Conservation (phyloP, 345 rosid genomes). For the Litchi chinensis region DNA sequence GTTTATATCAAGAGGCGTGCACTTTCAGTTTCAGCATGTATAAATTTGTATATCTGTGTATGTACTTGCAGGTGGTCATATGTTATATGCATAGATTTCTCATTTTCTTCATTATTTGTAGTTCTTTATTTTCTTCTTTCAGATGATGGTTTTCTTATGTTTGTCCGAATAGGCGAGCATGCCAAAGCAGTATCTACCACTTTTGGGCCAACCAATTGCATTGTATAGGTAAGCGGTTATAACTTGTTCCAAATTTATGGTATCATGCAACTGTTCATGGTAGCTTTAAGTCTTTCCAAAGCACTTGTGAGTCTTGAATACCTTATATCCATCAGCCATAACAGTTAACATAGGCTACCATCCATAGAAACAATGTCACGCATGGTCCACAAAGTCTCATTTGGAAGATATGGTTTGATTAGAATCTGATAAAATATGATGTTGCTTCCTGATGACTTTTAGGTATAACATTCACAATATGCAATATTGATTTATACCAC, state of each 20-base stretch:
- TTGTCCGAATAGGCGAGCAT: constrained; percentile 74
- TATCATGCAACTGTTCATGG: not conserved
- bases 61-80: not conserved
- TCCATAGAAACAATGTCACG: not conserved
- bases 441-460: not conserved
- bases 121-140: constrained; percentile 31
- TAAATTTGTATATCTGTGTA: too few species aligned
- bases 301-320: not conserved
- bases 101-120: constrained; percentile 16
- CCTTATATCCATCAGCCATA: not conserved
- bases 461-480: not conserved
- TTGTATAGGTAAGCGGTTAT: constrained; percentile 68
- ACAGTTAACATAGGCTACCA: not conserved
- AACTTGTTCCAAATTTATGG: constrained; percentile 9
- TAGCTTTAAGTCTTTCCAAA: not conserved
- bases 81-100: not conserved
- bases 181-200: constrained; percentile 98
- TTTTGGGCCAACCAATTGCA: constrained; percentile 91
- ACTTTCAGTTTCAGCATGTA: not conserved
- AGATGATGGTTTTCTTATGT: constrained; percentile 46
- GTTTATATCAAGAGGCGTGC: not conserved
- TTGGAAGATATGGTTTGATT: not conserved
- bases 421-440: not conserved
- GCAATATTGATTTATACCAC: not conserved
- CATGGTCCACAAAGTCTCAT: not conserved